phyloP scores from a whole-genome alignment of 1,284 basidiomycete genomes.

The Puccinia coronata region DNA sequence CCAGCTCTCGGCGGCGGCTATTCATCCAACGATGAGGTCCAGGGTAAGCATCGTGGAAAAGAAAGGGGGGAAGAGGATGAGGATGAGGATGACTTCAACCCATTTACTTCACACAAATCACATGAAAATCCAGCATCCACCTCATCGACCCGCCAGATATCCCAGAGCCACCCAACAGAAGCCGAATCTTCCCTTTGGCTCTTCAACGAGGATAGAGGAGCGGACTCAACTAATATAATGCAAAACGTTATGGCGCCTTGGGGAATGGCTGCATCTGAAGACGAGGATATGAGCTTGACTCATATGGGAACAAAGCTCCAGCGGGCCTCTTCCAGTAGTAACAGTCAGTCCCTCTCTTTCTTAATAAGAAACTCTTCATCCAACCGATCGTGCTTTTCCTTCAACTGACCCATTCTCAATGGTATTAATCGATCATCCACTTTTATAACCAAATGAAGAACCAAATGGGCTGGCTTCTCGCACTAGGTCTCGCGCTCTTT shows the following conservation, averaged over 20 bases:
- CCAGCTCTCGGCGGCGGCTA: neutral
- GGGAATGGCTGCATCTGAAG: conserved; percentile 19
- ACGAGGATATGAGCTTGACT: conserved; percentile 9
- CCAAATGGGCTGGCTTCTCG: neutral
- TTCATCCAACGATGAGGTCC: conserved; percentile 26
- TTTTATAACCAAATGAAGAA: neutral
- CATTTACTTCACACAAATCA: conserved; percentile 35
- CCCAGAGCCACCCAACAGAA: neutral
- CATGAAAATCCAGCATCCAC: neutral
- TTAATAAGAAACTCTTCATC: neutral
- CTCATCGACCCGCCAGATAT: neutral
- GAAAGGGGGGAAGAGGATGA: conserved; percentile 14
- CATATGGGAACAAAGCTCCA: neutral
- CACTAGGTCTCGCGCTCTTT: neutral
- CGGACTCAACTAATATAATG: conserved; percentile 31
- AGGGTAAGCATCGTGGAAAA: neutral
- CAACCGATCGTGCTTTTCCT: neutral
- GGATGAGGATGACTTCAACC: conserved; percentile 28
- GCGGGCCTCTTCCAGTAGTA: conserved; percentile 7
- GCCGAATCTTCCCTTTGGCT: conserved; percentile 44
- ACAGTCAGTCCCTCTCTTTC: conserved; percentile 33
- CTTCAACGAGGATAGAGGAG: conserved; percentile 19
- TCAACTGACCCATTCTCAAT: neutral
- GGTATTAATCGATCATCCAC: neutral
- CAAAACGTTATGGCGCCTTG: conserved; percentile 34